Percentiles rank a stretch among this genome's conserved stretches.
Conservation (phyloP, 805 yeast genomes). For the Huiozyma sinensis region DNA sequence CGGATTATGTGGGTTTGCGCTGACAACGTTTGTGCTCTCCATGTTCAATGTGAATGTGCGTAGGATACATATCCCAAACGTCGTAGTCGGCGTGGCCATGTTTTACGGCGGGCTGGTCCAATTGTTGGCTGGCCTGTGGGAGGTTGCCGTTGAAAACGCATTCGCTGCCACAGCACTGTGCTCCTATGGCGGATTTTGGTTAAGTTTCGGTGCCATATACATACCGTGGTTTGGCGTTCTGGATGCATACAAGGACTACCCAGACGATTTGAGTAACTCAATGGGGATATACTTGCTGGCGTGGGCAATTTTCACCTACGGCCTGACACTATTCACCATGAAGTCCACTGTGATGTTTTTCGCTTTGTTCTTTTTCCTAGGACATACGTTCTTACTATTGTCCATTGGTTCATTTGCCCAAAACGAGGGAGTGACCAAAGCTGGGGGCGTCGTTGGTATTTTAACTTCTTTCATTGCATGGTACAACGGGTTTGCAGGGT, state of each 20-base stretch:
- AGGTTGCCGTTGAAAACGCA: conserved; percentile 49
- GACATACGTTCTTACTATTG: conserved; percentile 45
- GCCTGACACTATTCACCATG: conserved; percentile 42
- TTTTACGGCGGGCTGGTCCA: conserved; percentile 57
- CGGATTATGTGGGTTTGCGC: conserved; percentile 50
- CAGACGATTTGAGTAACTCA: conserved; percentile 35
- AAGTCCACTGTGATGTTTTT: conserved; percentile 59
- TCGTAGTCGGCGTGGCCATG: conserved; percentile 46
- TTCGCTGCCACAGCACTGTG: conserved; percentile 57
- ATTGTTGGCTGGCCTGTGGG: conserved; percentile 57
- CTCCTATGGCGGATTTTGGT: conserved; percentile 63
- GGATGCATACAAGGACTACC: conserved; percentile 37
- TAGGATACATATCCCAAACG: conserved; percentile 40
- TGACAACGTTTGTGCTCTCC: conserved; percentile 51
- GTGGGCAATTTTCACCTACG: conserved; percentile 53
- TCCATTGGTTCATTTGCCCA: conserved; percentile 41
- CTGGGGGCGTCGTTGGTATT: conserved; percentile 58
- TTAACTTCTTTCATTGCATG: conserved; percentile 51
- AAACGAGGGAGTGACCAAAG: conserved; percentile 32
- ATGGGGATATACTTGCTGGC: conserved; percentile 49
- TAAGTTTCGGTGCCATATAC: conserved; percentile 49
- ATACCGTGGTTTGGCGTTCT: conserved; percentile 50
- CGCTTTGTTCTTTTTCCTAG: conserved; percentile 41
- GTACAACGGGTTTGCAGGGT: conserved; percentile 63
- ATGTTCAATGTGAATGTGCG: conserved; percentile 44